phyloP scores from a whole-genome alignment of 805 yeast genomes.

The Candida ficus region DNA sequence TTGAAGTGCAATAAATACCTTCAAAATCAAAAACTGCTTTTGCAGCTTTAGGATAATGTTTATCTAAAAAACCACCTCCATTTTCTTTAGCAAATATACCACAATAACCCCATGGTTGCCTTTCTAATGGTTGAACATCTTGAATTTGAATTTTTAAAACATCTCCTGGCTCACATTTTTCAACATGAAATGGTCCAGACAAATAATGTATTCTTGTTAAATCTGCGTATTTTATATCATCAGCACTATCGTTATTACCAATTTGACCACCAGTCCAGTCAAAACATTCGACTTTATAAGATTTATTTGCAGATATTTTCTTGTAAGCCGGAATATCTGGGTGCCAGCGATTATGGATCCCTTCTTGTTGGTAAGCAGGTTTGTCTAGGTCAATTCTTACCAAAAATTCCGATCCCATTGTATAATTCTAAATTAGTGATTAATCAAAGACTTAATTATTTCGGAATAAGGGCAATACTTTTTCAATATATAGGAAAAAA shows the following conservation, averaged over 20 bases:
- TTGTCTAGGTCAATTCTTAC: conserved; percentile 35
- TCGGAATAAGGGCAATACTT: too few relatives aligned
- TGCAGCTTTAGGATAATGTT: conserved; percentile 45
- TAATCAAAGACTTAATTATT: neutral
- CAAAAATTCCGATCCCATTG: conserved; percentile 9
- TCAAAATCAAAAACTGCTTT: conserved; percentile 50
- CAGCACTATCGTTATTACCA: conserved; percentile 41
- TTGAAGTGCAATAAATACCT: conserved; percentile 43
- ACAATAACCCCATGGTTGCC: conserved; percentile 51
- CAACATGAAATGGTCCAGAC: conserved; percentile 43
- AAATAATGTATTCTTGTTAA: conserved; percentile 41
- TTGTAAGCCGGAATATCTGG: conserved; percentile 42
- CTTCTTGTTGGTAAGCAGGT: conserved; percentile 43
- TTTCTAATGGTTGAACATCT: conserved; percentile 47
- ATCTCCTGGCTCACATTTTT: conserved; percentile 44
- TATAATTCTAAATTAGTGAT: neutral
- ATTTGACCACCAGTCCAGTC: conserved; percentile 55
- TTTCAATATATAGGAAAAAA: too few relatives aligned
- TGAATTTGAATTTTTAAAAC: conserved; percentile 43
- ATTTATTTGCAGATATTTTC: conserved; percentile 36
- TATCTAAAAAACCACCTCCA: conserved; percentile 48
- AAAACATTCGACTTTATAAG: conserved; percentile 43
- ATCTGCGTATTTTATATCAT: conserved; percentile 42
- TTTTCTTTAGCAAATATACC: conserved; percentile 44
- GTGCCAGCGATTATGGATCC: conserved; percentile 49